Evolutionary conservation across 2,329 filamentous ascomycete species (phyloP), one percentile per base, ranked within the genome.

Genomic region (Aspergillus sp.): DNA sequence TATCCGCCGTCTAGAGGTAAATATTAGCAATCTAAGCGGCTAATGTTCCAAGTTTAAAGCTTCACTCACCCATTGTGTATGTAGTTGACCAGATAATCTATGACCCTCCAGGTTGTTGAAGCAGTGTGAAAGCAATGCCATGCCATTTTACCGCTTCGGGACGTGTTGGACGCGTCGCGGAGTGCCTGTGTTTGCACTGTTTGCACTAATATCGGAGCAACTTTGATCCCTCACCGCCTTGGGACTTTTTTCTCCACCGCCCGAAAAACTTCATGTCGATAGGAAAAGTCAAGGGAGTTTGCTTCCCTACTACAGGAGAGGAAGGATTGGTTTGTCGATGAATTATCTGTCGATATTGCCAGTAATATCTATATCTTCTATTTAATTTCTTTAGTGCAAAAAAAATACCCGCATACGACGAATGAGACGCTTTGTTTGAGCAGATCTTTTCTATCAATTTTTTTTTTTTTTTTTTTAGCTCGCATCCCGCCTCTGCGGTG

Each of bases 91-190:
- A 27, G 36, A 11, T 41, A 35, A 45, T 19, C 19, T 19, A 19
- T 19, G 19, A 19, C 19, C 19, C 19, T 19, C 19, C 19, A 19
- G 19, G 42, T 33, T 34, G 35, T 46, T 33, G 30, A n/a, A 39
- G 43, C 41, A 41, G 41, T 45, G 46, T 43, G 33, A 47, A 38
- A 30, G 27, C 28, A 32, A 10, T 28, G 29, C 11, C 27, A 27
- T 45, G 34, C 50, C 55, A 67, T 66, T 62, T 68, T 64, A 60
- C 64, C 59, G 44, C 57, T 67, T 64, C 55, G 57, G 65, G 66
- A 64, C 62, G 63, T 62, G 65, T 65, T 51, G 31, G 47, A 62
- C 63, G 61, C 62, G 65, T 61, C 62, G 62, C 58, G 55, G 53
- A 53, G 59, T 43, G 37, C 33, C 31, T 10, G 0, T 44, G 50